Percentiles rank a stretch among this genome's conserved stretches.
Evolutionary conservation across 2,329 filamentous ascomycete species (phyloP).

Genomic region (Fusarium haematococcum): DNA sequence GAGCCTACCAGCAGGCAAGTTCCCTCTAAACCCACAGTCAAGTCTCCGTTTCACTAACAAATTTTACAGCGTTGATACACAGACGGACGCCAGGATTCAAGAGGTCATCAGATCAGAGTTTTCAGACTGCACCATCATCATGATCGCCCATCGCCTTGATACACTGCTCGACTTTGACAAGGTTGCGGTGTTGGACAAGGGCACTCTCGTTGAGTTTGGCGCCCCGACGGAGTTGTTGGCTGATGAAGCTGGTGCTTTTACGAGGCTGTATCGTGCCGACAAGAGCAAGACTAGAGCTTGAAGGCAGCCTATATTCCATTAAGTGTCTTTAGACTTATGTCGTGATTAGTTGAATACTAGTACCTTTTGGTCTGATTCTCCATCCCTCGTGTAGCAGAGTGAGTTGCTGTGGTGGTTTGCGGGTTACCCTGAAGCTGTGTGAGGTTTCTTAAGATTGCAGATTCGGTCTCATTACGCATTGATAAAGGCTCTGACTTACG

Average conservation of each 20-base stretch:
- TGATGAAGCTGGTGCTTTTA: conserved; percentile 36
- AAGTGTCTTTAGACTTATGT: too few species aligned
- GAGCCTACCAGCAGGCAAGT: conserved; percentile 54
- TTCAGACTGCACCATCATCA: conserved; percentile 46
- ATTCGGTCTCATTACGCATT: neutral
- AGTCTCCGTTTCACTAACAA: conserved; percentile 10
- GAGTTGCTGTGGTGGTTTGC: neutral
- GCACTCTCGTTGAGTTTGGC: conserved; percentile 46
- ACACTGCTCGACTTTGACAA: conserved; percentile 51
- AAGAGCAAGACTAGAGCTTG: conserved; percentile 15
- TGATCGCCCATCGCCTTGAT: conserved; percentile 51
- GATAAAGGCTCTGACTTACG: neutral
- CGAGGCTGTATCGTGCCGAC: conserved; percentile 40
- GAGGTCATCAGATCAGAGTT: conserved; percentile 48
- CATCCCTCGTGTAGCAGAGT: neutral
- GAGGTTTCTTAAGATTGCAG: neutral
- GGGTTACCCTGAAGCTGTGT: neutral
- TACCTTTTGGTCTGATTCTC: neutral
- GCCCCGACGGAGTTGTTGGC: conserved; percentile 39
- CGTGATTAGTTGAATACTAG: neutral
- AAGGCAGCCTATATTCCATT: accelerated
- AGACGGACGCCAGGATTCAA: conserved; percentile 47
- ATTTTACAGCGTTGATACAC: conserved; percentile 42
- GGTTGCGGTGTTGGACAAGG: conserved; percentile 47
- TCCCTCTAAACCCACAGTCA: neutral